Conservation (phyloP, 345 rosid species). For the Luvunga scandens region DNA sequence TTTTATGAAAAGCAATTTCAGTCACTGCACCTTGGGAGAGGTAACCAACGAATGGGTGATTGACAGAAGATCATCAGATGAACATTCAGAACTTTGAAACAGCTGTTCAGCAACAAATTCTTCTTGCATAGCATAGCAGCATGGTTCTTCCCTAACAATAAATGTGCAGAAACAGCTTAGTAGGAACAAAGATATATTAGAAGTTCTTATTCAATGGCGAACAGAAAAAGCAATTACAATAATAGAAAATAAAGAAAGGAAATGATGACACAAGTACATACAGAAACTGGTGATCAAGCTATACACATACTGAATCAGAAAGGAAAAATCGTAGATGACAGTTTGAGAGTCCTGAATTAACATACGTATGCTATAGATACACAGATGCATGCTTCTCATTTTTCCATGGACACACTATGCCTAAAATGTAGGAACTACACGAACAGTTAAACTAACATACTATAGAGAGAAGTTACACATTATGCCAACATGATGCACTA, state of each 20-base stretch:
- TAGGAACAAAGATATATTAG: background rate
- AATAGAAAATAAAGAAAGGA: background rate
- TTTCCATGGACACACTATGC: background rate
- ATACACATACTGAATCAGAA: background rate
- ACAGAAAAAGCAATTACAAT: background rate
- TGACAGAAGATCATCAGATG: slow-evolving; percentile 70
- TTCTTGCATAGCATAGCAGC: slow-evolving; percentile 73
- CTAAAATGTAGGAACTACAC: background rate
- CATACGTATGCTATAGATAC: background rate
- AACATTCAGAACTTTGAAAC: slow-evolving; percentile 68
- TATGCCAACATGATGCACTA: background rate
- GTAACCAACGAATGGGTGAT: slow-evolving; percentile 58
- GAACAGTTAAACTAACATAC: background rate
- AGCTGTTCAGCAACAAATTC: slow-evolving; percentile 84
- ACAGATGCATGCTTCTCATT: background rate
- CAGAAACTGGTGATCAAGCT: background rate
- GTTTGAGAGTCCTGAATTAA: background rate
- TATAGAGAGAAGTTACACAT: background rate
- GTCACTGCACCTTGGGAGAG: slow-evolving; percentile 54
- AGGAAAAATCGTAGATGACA: background rate
- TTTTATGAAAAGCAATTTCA: background rate
- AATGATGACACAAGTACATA: background rate
- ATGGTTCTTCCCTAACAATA: slow-evolving; percentile 64
- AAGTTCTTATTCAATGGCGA: background rate
- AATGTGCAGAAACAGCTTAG: slow-evolving; percentile 19